A percentile compares a stretch with the other conserved stretches of the same genome.
phyloP scores from a whole-genome alignment of 805 yeast species.

The Kuraishia ogatae region DNA sequence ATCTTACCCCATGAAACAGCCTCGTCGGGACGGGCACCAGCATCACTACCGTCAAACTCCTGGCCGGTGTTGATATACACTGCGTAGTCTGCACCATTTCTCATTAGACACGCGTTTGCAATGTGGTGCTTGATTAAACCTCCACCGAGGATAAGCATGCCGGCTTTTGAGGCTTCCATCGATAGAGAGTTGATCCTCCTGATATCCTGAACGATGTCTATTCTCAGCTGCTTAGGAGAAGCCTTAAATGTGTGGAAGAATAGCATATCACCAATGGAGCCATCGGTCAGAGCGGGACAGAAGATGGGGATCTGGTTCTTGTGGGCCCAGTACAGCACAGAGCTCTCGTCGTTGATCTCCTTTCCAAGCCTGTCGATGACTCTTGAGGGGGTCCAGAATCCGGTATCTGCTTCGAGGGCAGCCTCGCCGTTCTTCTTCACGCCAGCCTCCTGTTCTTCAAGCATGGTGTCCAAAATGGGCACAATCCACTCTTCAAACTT shows the following conservation, averaged over 20 bases:
- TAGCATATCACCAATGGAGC: slow-evolving; percentile 97
- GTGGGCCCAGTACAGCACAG: slow-evolving; percentile 97
- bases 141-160: slow-evolving; percentile 95
- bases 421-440: slow-evolving; percentile 44
- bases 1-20: slow-evolving; percentile 99
- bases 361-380: slow-evolving; percentile 90
- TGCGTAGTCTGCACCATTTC: slow-evolving; percentile 98
- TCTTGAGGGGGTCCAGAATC: slow-evolving; percentile 92
- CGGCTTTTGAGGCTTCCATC: slow-evolving; percentile 90
- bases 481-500: slow-evolving; percentile 98
- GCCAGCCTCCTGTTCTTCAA: slow-evolving; percentile 78
- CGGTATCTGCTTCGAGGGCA: slow-evolving; percentile 54
- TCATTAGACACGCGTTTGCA: slow-evolving; percentile 96
- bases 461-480: slow-evolving; percentile 80
- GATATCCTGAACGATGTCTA: slow-evolving; percentile 92
- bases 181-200: slow-evolving; percentile 87
- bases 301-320: slow-evolving; percentile 93
- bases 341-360: slow-evolving; percentile 88
- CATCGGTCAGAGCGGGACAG: slow-evolving; percentile 97
- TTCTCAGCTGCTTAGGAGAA: slow-evolving; percentile 79
- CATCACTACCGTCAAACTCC: slow-evolving; percentile 98
- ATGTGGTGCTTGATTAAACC: slow-evolving; percentile 96
- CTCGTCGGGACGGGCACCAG: slow-evolving; percentile 99
- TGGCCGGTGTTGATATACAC: slow-evolving; percentile 97
- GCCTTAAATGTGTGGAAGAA: slow-evolving; percentile 97